phyloP scores from a whole-genome alignment of 192 early-diverging fungal species.

The Backusella tarrabulga region DNA sequence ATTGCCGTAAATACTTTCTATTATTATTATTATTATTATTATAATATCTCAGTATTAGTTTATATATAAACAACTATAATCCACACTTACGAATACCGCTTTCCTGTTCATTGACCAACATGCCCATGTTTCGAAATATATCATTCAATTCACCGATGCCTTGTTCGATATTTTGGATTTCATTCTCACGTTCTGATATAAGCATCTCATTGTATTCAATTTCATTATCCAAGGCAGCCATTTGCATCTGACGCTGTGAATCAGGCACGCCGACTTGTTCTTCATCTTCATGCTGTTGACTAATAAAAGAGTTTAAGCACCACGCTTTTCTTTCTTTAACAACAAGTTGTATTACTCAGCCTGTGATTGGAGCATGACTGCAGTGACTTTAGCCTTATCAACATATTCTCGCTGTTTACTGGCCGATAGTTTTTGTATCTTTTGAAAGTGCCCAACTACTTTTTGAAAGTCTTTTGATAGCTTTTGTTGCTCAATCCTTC shows the following conservation, averaged over 20 bases:
- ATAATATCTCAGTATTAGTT: background rate
- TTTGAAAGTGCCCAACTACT: constrained; percentile 86
- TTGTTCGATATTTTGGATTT: constrained; percentile 88
- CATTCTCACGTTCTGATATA: constrained; percentile 93
- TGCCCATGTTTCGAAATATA: constrained; percentile 93
- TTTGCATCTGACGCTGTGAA: constrained; percentile 51
- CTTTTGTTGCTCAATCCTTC: constrained; percentile 89
- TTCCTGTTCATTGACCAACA: constrained; percentile 97
- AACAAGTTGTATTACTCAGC: background rate
- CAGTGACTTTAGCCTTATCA: constrained; percentile 61
- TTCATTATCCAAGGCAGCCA: constrained; percentile 83
- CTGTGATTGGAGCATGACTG: constrained; percentile 30
- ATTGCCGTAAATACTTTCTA: constrained; percentile 95
- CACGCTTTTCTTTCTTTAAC: too few relatives aligned
- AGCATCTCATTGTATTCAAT: constrained; percentile 93
- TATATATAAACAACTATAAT: background rate
- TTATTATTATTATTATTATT: constrained; percentile 38
- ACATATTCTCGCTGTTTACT: constrained; percentile 86
- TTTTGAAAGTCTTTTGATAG: constrained; percentile 94
- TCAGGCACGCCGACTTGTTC: background rate
- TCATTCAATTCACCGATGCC: constrained; percentile 95
- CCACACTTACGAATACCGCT: constrained; percentile 70
- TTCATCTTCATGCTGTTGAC: background rate
- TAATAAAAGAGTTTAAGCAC: too few relatives aligned
- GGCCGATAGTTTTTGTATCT: constrained; percentile 75